phyloP scores from a whole-genome alignment of 1,284 basidiomycete species.

The Leccinum subatratum region DNA sequence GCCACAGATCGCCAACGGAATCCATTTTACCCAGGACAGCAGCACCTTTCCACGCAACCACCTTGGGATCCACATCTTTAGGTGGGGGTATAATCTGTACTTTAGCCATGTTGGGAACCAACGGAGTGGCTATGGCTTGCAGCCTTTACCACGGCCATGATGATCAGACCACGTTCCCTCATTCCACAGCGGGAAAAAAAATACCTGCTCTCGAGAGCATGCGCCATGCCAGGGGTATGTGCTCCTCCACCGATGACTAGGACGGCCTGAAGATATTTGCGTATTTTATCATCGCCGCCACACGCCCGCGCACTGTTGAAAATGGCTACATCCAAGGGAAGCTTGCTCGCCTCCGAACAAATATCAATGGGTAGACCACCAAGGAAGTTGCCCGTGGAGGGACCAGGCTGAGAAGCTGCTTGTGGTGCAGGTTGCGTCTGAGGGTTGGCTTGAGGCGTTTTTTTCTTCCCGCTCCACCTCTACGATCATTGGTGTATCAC shows the following conservation, averaged over 20 bases:
- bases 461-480: slow-evolving; percentile 51
- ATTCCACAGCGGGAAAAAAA: slow-evolving; percentile 3
- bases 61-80: slow-evolving; percentile 85
- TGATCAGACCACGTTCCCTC: slow-evolving; percentile 11
- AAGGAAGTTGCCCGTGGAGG: slow-evolving; percentile 25
- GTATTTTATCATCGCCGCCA: slow-evolving; percentile 84
- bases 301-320: slow-evolving; percentile 85
- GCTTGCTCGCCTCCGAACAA: slow-evolving; percentile 79
- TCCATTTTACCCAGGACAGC: slow-evolving; percentile 94
- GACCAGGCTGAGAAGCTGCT: slow-evolving; percentile 20
- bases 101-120: slow-evolving; percentile 76
- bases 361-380: slow-evolving; percentile 61
- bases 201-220: slow-evolving; percentile 76
- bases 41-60: slow-evolving; percentile 93
- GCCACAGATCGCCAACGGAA: slow-evolving; percentile 83
- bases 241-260: slow-evolving; percentile 84
- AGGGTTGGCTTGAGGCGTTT: slow-evolving; percentile 29
- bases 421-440: slow-evolving; percentile 19
- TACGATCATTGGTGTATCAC: slow-evolving; percentile 42
- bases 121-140: slow-evolving; percentile 79
- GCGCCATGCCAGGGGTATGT: slow-evolving; percentile 68
- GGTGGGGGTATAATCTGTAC: slow-evolving; percentile 88
- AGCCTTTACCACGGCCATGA: slow-evolving; percentile 39
- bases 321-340: slow-evolving; percentile 91
- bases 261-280: slow-evolving; percentile 84